Conservation (phyloP, 2,329 filamentous ascomycete genomes). For the Venturiaceae sp. region DNA sequence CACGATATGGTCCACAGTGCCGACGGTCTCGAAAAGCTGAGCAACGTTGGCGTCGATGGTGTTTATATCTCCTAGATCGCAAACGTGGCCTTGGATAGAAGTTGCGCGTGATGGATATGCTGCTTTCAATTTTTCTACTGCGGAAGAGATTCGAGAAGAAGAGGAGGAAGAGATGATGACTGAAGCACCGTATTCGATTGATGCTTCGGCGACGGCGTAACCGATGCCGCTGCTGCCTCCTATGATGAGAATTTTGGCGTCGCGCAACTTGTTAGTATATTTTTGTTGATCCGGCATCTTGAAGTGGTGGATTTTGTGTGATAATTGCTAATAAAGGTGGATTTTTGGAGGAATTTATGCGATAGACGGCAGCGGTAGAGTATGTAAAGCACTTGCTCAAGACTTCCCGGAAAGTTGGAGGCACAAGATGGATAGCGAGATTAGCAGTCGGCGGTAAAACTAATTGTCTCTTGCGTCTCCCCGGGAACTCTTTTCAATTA, state of each 20-base stretch:
- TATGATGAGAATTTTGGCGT: conserved; percentile 45
- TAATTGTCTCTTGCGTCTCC: too few relatives aligned
- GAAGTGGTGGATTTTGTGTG: too few relatives aligned
- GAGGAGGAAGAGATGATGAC: conserved; percentile 53
- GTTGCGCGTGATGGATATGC: conserved; percentile 28
- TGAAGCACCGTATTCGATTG: conserved; percentile 39
- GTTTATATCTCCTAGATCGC: conserved; percentile 36
- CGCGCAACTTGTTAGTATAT: conserved; percentile 38
- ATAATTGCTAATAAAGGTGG: too few relatives aligned
- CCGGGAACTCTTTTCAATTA: too few relatives aligned
- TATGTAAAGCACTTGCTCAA: too few relatives aligned
- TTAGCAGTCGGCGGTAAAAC: too few relatives aligned
- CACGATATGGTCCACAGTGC: conserved; percentile 44
- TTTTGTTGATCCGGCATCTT: conserved; percentile 34
- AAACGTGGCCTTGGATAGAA: conserved; percentile 33
- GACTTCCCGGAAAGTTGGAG: too few relatives aligned
- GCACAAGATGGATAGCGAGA: too few relatives aligned
- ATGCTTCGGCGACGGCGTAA: conserved; percentile 48
- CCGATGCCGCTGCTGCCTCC: conserved; percentile 59
- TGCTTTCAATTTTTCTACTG: conserved; percentile 34
- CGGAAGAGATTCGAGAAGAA: conserved; percentile 34
- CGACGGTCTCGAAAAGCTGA: conserved; percentile 30
- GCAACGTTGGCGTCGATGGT: conserved; percentile 39
- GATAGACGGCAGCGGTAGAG: too few relatives aligned
- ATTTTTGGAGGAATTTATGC: too few relatives aligned